phyloP scores from a whole-genome alignment of 148 eudicot genomes.

The Heliosperma pusillum region DNA sequence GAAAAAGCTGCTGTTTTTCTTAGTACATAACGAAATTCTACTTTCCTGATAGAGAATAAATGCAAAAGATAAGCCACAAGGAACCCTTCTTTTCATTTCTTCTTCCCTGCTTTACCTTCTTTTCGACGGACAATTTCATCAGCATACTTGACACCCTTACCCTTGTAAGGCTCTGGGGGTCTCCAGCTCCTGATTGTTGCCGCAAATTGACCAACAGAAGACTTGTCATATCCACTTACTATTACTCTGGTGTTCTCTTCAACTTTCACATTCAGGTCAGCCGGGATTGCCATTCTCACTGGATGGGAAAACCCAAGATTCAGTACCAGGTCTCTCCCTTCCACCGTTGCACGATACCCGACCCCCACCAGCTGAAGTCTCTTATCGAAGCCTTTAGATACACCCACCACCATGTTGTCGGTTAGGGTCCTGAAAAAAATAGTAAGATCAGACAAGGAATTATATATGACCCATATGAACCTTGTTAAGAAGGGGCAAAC shows the following conservation, averaged over 20 bases:
- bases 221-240: slow-evolving; percentile 77
- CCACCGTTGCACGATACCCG: slow-evolving; percentile 84
- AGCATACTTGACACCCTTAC: slow-evolving; percentile 84
- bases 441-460: neutral
- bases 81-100: slow-evolving; percentile 42
- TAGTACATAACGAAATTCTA: slow-evolving; percentile 11
- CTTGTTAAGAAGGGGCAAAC: neutral
- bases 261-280: slow-evolving; percentile 62
- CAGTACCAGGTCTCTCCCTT: slow-evolving; percentile 69
- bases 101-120: slow-evolving; percentile 98
- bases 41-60: slow-evolving; percentile 6
- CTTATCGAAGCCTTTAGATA: slow-evolving; percentile 89
- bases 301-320: slow-evolving; percentile 93
- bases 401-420: slow-evolving; percentile 87
- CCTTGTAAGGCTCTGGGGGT: slow-evolving; percentile 98
- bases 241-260: slow-evolving; percentile 75
- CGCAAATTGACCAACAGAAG: slow-evolving; percentile 80
- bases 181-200: slow-evolving; percentile 90
- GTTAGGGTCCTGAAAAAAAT: slow-evolving; percentile 69
- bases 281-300: slow-evolving; percentile 71
- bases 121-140: slow-evolving; percentile 79
- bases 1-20: slow-evolving; percentile 11
- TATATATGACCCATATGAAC: too few relatives aligned
- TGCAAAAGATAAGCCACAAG: slow-evolving; percentile 3
- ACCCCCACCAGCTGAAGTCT: slow-evolving; percentile 79